These are phyloP conservation scores for Lentinula edodes DNA, from an alignment of 768 basidiomycete species.

Conservation along the genomic window DNA sequence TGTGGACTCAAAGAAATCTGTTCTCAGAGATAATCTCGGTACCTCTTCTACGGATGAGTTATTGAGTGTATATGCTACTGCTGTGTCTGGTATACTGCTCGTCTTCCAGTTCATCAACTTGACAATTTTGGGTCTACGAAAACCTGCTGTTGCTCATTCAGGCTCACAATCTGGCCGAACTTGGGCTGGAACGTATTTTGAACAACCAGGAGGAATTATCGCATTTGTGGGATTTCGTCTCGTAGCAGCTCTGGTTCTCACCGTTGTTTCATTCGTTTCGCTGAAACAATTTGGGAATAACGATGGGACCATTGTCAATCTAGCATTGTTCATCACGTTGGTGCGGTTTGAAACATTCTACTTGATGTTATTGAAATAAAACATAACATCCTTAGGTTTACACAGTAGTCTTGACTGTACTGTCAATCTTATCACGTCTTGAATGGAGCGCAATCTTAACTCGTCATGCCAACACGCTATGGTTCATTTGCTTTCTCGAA, in stretches of 20 bases:
- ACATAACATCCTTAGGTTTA: not conserved
- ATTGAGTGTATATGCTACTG: not conserved
- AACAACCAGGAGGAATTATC: not conserved
- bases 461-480: conserved; percentile 2
- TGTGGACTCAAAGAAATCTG: not conserved
- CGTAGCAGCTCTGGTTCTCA: not conserved
- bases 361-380: not conserved
- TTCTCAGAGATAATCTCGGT: not conserved
- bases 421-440: not conserved
- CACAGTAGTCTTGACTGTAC: not conserved
- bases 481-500: conserved; percentile 31
- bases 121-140: not conserved
- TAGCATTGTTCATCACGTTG: not conserved
- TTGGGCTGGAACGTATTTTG: not conserved
- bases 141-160: no score
- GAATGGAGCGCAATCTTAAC: not conserved
- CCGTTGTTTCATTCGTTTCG: not conserved
- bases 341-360: not conserved
- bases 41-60: not conserved
- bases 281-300: not conserved
- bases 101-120: not conserved
- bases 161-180: not conserved
- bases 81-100: not conserved
- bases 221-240: not conserved
- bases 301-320: not conserved